Evolutionary conservation across 176 grass and related monocot species (phyloP).

Genomic region (Lolium multiflorum): DNA sequence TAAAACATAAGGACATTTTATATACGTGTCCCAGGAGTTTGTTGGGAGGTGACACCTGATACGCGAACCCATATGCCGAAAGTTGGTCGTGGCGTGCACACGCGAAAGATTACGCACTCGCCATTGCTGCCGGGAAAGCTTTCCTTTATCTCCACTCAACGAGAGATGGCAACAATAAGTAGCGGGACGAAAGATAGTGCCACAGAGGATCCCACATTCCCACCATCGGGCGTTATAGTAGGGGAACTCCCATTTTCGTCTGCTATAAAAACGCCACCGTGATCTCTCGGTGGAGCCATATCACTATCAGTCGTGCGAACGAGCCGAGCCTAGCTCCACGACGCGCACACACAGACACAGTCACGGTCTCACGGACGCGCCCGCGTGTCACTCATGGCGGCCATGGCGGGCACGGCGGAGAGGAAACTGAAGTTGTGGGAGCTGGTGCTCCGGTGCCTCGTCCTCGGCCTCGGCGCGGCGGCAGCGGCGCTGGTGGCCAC

Average conservation of each 20-base stretch:
- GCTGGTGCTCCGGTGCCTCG: constrained; percentile 54
- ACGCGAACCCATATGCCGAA: constrained; percentile 1
- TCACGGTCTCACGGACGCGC: not conserved
- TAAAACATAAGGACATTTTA: not conserved
- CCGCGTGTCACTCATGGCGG: not conserved
- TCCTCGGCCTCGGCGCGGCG: constrained; percentile 41
- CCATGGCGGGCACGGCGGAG: constrained; percentile 47
- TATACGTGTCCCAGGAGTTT: not conserved
- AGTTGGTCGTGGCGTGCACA: constrained; percentile 22
- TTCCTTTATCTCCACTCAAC: too few species aligned
- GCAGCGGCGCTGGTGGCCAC: constrained; percentile 63
- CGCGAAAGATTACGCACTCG: not conserved
- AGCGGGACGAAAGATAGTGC: not conserved
- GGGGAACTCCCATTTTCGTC: not conserved
- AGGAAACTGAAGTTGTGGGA: constrained; percentile 68
- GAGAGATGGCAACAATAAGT: not conserved
- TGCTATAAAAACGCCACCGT: constrained; percentile 45
- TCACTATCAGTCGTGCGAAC: not conserved
- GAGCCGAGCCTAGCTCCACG: too few species aligned
- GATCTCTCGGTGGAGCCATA: constrained; percentile 3
- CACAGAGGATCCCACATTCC: constrained; percentile 28
- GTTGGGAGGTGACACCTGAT: not conserved
- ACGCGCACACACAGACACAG: not conserved
- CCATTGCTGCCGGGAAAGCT: not conserved
- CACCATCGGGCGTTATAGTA: constrained; percentile 13